These are phyloP conservation scores for Prunus yedoensis DNA, from an alignment of 331 rosid species.

Conservation along the genomic window DNA sequence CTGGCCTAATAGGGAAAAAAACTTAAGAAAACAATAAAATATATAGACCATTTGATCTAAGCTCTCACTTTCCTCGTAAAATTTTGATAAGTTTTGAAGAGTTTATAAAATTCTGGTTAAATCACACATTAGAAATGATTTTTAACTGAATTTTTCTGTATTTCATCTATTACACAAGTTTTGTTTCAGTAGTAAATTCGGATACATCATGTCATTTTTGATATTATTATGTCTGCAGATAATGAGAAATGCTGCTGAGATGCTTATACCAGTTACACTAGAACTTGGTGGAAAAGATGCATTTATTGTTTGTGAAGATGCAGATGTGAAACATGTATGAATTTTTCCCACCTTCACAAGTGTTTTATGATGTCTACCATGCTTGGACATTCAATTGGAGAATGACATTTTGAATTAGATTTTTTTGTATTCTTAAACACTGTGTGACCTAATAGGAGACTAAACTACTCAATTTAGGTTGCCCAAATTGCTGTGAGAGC, in stretches of 20 bases:
- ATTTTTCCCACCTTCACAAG: slow-evolving; percentile 5
- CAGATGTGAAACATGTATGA: slow-evolving; percentile 75
- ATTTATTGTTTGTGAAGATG: slow-evolving; percentile 84
- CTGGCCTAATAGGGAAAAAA: too few species aligned
- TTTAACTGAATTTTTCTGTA: not conserved
- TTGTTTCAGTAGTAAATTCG: not conserved
- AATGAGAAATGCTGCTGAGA: slow-evolving; percentile 79
- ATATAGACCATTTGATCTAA: not conserved
- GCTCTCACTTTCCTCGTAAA: not conserved
- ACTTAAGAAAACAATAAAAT: too few species aligned
- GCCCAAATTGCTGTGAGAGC: slow-evolving; percentile 85
- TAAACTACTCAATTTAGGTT: slow-evolving; percentile 48
- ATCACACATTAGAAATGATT: not conserved
- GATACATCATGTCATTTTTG: not conserved
- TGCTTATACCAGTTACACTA: slow-evolving; percentile 74
- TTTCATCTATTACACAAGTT: not conserved
- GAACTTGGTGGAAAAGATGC: slow-evolving; percentile 99
- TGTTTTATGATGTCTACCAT: slow-evolving; percentile 13
- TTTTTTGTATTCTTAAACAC: slow-evolving; percentile 23
- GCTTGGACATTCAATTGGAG: slow-evolving; percentile 21
- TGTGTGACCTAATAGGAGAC: slow-evolving; percentile 14
- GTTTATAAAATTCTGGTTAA: not conserved
- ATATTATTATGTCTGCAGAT: slow-evolving; percentile 51
- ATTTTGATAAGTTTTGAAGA: not conserved
- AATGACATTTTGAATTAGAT: slow-evolving; percentile 17